Evolutionary conservation across 148 eudicot species (phyloP), one percentile per base, ranked within the genome.

Genomic region (Cornus suecica): DNA sequence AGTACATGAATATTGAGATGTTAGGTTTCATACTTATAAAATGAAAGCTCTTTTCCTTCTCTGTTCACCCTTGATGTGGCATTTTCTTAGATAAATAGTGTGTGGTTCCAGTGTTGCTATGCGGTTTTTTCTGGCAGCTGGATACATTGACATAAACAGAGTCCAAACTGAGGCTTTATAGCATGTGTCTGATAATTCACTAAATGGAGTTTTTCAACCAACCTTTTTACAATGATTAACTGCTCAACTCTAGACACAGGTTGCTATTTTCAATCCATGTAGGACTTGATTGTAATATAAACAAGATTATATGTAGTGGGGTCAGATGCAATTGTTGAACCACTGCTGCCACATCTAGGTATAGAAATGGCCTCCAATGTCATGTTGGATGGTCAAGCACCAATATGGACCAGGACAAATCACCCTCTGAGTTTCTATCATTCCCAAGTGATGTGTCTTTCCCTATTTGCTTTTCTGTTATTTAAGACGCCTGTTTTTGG

Each of bases 1-100:
- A 85, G 96, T 84, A 65, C 32, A 11, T 62, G 48, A n/a, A n/a
- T n/a, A n/a, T n/a, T n/a, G n/a, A 41, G 58, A 41, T 8, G 66
- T 65, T 37, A 18, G 42, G 29, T 4, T 74, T 65, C 11, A n/a
- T 20, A 27, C 65, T 18, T 25, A 37, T 0, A 16, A 25, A 64
- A 10, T 63, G 1, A 11, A 1, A 4, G 2, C 3, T 7, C 32
- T 66, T 22, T 41, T n/a, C 25, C 10, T 69, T 65, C 9, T 29
- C 8, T 23, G 18, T 48, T 76, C 28, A 6, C 71, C 62, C 69
- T 70, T 60, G 28, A 78, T 16, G 8, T 48, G 58, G 69, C 72
- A 58, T 73, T 54, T 0, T 56, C 24, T 68, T n/a, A 23, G 54
- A 37, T 22, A 18, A 31, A 11, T 63, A 45, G 58, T 67, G 25